Evolutionary conservation across 1,284 basidiomycete species (phyloP).

Genomic region (Moniliophthora roreri): DNA sequence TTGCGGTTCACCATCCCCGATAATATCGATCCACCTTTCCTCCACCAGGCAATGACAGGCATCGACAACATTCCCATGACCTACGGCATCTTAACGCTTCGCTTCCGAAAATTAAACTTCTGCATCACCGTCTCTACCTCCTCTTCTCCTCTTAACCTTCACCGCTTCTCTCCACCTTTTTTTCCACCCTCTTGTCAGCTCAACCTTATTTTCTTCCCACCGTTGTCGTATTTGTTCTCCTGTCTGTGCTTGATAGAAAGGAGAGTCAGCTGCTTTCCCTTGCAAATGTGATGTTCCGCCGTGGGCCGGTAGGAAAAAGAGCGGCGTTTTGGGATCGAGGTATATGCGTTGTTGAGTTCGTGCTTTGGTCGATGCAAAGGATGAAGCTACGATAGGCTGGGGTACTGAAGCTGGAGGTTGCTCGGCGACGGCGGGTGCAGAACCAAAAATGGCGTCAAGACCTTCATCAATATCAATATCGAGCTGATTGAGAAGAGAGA

Average conservation of each 20-base stretch:
- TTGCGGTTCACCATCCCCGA: no score
- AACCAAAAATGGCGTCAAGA: slow-evolving; percentile 31
- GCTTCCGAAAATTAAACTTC: slow-evolving; percentile 6
- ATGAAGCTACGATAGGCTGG: slow-evolving; percentile 8
- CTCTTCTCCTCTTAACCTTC: slow-evolving; percentile 60
- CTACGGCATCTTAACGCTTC: no score
- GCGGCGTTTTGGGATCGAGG: slow-evolving; percentile 51
- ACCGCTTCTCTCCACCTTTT: slow-evolving; percentile 76
- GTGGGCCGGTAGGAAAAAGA: slow-evolving; percentile 54
- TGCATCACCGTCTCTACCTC: slow-evolving; percentile 34
- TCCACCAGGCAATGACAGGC: no score
- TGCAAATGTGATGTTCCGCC: slow-evolving; percentile 25
- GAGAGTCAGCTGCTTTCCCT: slow-evolving; percentile 29
- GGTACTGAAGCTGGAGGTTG: not conserved
- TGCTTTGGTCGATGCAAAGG: slow-evolving; percentile 9
- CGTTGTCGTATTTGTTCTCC: slow-evolving; percentile 63
- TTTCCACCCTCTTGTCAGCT: slow-evolving; percentile 82
- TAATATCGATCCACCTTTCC: no score
- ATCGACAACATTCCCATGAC: no score
- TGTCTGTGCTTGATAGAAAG: slow-evolving; percentile 52
- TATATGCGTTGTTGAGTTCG: slow-evolving; percentile 21
- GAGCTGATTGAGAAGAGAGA: slow-evolving; percentile 69
- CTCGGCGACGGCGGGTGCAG: not conserved
- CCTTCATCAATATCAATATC: slow-evolving; percentile 68
- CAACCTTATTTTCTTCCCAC: slow-evolving; percentile 72